Evolutionary conservation across 2,329 filamentous ascomycete species (phyloP), one percentile per base, ranked within the genome.

Genomic region (Leptosphaerulina australis): DNA sequence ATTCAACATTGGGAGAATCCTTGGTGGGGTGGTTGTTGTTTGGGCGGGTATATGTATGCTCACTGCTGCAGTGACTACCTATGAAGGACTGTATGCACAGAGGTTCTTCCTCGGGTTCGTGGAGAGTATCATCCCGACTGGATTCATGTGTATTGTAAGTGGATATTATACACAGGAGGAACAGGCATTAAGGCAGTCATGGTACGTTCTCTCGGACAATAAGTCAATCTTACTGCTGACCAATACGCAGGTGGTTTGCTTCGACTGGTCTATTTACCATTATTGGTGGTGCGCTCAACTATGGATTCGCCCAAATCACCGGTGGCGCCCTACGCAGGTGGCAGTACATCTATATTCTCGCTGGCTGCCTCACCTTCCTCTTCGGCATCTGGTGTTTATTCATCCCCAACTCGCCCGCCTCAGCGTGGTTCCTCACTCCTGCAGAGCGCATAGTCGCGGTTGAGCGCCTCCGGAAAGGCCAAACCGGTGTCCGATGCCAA

Each of bases 321-420:
- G 57, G 66, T 0, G 70, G 69, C 1, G 47, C 53, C 3, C 53
- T 78, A 59, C 79, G 76, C 31, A 74, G 80, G 0, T 88, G 85
- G 85, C 83, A 82, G 62, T 88, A 85, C 56, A 84, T 88, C 45
- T 88, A 88, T 63, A 70, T 89, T 12, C 79, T 88, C n/a, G 84
- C 76, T 3, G 75, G 76, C 1, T 67, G 64, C 29, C 74, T 87
- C 9, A 87, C 83, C 50, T 75, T 81, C 12, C 50, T 76, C 10
- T 88, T 84, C 79, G 85, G 82, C 1, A 76, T 86, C 3, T 91
- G 80, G 63, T 90, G 86, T 70, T 88, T 88, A 59, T 75, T 77
- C 7, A 74, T 88, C 43, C 87, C 88, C 0, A 83, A 84, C 55
- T 87, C 83, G 1, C 85, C 87, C 0, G 81, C 83, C 0, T 79